Evolutionary conservation across 257 asterid species (phyloP).

Genomic region (Nicotiana benthamiana): DNA sequence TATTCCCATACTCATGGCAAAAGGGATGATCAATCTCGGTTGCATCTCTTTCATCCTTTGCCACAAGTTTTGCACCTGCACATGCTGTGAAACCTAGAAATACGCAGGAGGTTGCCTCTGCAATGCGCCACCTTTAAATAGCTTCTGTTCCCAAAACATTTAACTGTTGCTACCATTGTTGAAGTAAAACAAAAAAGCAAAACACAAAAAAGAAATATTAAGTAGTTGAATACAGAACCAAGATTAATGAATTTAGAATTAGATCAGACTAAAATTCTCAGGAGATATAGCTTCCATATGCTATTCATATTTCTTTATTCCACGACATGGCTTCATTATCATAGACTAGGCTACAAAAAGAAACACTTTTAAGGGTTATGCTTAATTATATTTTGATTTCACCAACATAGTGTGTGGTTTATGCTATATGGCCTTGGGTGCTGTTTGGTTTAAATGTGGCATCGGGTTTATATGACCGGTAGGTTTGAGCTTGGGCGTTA

Average conservation of each 20-base stretch:
- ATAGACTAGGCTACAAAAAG: neutral
- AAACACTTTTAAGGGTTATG: neutral
- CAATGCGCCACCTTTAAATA: neutral
- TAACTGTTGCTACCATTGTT: neutral
- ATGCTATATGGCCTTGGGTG: neutral
- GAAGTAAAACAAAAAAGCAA: neutral
- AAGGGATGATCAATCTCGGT: neutral
- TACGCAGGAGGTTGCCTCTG: neutral
- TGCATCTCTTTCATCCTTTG: neutral
- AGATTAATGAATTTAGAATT: neutral
- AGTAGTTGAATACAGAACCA: neutral
- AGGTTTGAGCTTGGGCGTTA: neutral
- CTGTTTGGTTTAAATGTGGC: neutral
- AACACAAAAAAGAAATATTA: neutral
- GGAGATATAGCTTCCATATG: neutral
- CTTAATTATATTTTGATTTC: neutral
- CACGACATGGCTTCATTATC: neutral
- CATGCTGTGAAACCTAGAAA: neutral
- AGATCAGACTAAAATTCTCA: neutral
- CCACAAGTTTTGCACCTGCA: neutral
- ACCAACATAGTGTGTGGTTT: neutral
- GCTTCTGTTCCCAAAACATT: neutral
- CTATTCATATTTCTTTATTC: neutral
- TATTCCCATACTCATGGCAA: neutral
- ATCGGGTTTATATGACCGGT: neutral